Base-by-base conservation (phyloP, 768 basidiomycete species). In the Russula compacta region DNA sequence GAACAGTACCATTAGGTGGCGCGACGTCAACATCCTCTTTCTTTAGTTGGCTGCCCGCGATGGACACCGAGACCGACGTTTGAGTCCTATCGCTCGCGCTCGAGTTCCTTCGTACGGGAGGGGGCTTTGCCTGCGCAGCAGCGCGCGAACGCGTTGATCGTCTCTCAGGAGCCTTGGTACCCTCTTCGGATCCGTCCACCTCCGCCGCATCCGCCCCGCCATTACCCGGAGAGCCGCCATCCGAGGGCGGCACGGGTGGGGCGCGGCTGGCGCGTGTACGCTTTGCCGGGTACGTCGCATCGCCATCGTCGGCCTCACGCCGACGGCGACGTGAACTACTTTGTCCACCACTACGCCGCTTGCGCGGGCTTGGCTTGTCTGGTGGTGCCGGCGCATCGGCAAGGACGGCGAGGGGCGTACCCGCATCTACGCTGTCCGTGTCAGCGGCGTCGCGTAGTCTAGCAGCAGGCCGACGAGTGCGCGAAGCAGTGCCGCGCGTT, bases 271-370 rank as follows among this genome's bases (percentile, higher is more conserved):
- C 64, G 35, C 66, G 66, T 17, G 66, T 66, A 29, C 66, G 66
- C 57, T 66, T 66, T 11, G 66, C 66, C 21, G 66, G 66, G 49
- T 65, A 66, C 15, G 65, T 66, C 24, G 56, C 66, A 48, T 66
- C 66, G 32, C 56, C 64, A 6, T 66, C 66, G 56, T 66, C 66
- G n/a, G 60, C 48, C 47, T 66, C 66, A 51, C 66, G 66, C 21
- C 66, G 56, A n/a, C 60, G 64, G 11, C 66, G 66, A 40, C 60
- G 64, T 29, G 64, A 58, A 33, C 35, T 51, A 17, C 38, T 60
- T 49, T 64, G 65, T 48, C 63, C 65, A 4, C 44, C 55, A 50
- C 38, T 54, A 10, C 64, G 63, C 19, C 65, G 59, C 49, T 56
- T 64, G 55, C 65, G 65, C n/a, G 65, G 65, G 54, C 65, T 66